Percentiles rank a stretch among this genome's conserved stretches.
Evolutionary conservation across 306 rosid species (phyloP).

Genomic region (Fragaria vesca): DNA sequence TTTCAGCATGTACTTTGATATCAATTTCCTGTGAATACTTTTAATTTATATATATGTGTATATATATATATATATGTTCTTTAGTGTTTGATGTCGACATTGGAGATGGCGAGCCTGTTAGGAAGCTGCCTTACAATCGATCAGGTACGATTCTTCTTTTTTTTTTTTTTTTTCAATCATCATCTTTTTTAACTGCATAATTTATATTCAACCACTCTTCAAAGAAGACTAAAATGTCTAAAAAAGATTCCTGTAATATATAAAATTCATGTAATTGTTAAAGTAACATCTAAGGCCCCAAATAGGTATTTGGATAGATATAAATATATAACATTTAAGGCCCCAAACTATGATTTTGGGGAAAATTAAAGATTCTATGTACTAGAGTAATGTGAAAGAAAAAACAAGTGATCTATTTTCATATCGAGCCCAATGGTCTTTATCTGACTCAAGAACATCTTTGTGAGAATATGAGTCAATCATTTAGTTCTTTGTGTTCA

Average conservation of each 20-base stretch:
- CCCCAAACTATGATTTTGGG: background rate
- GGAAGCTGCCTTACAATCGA: conserved; percentile 88
- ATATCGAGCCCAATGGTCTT: conserved; percentile 12
- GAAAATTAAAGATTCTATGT: background rate
- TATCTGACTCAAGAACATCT: background rate
- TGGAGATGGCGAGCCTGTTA: conserved; percentile 90
- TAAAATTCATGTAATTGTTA: background rate
- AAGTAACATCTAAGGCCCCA: background rate
- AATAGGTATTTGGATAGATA: background rate
- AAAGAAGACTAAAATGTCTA: background rate
- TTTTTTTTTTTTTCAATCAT: background rate
- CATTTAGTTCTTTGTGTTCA: conserved; percentile 34
- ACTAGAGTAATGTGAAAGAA: background rate
- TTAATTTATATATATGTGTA: conserved; percentile 10
- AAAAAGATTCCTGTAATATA: background rate
- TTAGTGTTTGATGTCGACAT: conserved; percentile 96
- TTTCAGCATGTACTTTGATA: conserved; percentile 16
- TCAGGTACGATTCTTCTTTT: conserved; percentile 53
- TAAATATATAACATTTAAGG: background rate
- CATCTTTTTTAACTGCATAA: background rate
- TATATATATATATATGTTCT: conserved; percentile 13
- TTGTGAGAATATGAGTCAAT: conserved; percentile 14
- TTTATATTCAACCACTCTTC: background rate
- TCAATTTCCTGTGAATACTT: conserved; percentile 22
- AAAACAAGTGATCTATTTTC: background rate